A percentile compares a stretch with the other conserved stretches of the same genome.
These are phyloP conservation scores for Syncephalastrum racemosum DNA, from an alignment of 371 early-diverging fungal species.

Conservation along the genomic window DNA sequence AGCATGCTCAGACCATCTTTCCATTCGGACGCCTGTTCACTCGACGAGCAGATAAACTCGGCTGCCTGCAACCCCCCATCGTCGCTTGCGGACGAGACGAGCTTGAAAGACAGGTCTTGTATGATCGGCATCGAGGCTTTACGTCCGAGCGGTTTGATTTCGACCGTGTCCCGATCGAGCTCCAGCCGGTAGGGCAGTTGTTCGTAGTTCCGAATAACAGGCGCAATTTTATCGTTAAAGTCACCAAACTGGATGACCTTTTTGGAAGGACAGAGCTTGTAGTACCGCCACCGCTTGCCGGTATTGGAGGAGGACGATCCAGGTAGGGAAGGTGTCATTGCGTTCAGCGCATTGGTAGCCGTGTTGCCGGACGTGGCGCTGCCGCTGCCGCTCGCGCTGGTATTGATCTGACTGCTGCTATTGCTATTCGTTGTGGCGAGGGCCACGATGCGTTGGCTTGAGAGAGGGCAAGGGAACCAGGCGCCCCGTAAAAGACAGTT, in stretches of 20 bases:
- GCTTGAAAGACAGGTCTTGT: no score
- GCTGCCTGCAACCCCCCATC: constrained; percentile 16
- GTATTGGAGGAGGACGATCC: constrained; percentile 3
- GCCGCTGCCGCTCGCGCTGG: neutral
- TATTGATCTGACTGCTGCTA: no score
- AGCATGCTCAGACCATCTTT: constrained; percentile 81
- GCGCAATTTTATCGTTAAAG: constrained; percentile 51
- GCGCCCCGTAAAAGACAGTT: constrained; percentile 67
- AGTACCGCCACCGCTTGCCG: constrained; percentile 58
- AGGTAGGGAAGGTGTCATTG: neutral
- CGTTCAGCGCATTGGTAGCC: constrained; percentile 1
- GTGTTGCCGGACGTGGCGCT: neutral
- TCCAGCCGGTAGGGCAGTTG: constrained; percentile 54
- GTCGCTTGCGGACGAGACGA: no score
- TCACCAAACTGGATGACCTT: constrained; percentile 69
- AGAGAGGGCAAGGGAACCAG: constrained; percentile 65
- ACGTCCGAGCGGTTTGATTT: constrained; percentile 48
- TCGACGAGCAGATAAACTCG: constrained; percentile 58
- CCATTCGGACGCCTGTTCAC: constrained; percentile 70
- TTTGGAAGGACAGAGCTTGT: constrained; percentile 62
- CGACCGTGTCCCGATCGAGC: constrained; percentile 45
- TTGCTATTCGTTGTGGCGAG: neutral
- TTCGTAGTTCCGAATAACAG: constrained; percentile 27
- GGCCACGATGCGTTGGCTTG: constrained; percentile 16
- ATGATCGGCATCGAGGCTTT: constrained; percentile 15